Evolutionary conservation across 2,329 filamentous ascomycete genomes (phyloP).

Genomic region (Sclerotinia sclerotiorum): DNA sequence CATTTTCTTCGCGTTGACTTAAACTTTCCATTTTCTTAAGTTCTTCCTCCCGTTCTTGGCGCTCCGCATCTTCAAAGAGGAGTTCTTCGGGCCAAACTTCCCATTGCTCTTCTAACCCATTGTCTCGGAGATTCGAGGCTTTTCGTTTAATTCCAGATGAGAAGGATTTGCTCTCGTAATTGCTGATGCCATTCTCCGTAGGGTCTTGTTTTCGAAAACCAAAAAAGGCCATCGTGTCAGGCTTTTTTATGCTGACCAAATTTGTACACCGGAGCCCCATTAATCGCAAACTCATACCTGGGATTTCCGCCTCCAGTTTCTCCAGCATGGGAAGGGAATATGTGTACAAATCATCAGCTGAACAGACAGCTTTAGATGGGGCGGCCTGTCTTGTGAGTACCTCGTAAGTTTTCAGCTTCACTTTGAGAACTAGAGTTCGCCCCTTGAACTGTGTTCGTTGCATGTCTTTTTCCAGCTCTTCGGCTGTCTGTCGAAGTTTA

Average conservation of each 20-base stretch:
- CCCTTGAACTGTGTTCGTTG: conserved; percentile 79
- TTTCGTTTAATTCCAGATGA: conserved; percentile 42
- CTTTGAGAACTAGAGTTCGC: conserved; percentile 85
- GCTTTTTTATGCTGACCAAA: conserved; percentile 81
- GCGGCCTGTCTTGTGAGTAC: conserved; percentile 81
- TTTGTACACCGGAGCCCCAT: conserved; percentile 90
- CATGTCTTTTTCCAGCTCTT: conserved; percentile 85
- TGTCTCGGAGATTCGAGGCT: conserved; percentile 41
- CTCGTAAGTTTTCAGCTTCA: conserved; percentile 93
- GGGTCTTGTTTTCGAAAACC: conserved; percentile 52
- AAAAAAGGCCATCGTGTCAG: conserved; percentile 76
- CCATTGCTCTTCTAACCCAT: conserved; percentile 53
- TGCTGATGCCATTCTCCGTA: conserved; percentile 25
- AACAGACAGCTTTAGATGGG: conserved; percentile 67
- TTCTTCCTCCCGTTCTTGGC: conserved; percentile 59
- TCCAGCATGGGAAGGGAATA: conserved; percentile 78
- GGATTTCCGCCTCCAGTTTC: conserved; percentile 81
- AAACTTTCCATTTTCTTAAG: conserved; percentile 61
- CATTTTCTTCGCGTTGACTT: conserved; percentile 49
- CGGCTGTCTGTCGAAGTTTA: conserved; percentile 77
- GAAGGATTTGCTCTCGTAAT: conserved; percentile 26
- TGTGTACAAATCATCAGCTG: conserved; percentile 80
- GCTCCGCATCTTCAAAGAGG: conserved; percentile 58
- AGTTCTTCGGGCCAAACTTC: conserved; percentile 69
- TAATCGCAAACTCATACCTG: conserved; percentile 74